These are phyloP conservation scores for Debaryomyces robertsiae DNA, from an alignment of 1,139 yeast species.

Conservation along the genomic window DNA sequence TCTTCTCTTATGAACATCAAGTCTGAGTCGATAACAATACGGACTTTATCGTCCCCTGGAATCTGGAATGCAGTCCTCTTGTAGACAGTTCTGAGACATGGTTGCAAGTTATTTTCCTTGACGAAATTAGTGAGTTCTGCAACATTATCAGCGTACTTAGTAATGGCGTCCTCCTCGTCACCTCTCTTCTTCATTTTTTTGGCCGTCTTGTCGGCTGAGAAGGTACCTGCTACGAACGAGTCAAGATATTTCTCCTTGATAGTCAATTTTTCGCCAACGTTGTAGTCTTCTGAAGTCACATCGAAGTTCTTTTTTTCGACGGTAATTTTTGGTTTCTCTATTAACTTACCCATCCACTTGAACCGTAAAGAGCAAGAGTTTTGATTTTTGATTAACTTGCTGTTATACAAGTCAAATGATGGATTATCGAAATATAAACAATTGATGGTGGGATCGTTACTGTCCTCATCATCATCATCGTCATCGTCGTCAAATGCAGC, in stretches of 20 bases:
- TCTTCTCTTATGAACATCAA: constrained; percentile 89
- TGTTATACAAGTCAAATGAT: constrained; percentile 81
- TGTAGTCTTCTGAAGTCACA: constrained; percentile 55
- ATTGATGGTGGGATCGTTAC: constrained; percentile 78
- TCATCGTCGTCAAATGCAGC: constrained; percentile 40
- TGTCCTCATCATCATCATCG: constrained; percentile 31
- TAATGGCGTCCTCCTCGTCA: constrained; percentile 23
- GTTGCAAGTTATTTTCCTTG: constrained; percentile 68
- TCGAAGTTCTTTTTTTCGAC: constrained; percentile 79
- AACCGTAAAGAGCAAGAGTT: constrained; percentile 78
- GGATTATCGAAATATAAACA: constrained; percentile 87
- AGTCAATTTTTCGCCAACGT: constrained; percentile 59
- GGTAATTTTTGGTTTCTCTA: constrained; percentile 73
- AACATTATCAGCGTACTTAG: constrained; percentile 18
- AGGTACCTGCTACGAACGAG: constrained; percentile 52
- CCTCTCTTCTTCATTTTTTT: constrained; percentile 30
- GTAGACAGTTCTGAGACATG: constrained; percentile 82
- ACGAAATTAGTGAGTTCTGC: constrained; percentile 63
- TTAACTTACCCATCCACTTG: constrained; percentile 87
- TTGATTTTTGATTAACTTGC: constrained; percentile 70
- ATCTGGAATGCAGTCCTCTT: constrained; percentile 96
- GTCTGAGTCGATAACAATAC: constrained; percentile 89
- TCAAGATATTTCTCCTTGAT: constrained; percentile 81
- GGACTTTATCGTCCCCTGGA: constrained; percentile 92
- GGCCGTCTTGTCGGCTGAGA: constrained; percentile 44